A percentile compares a stretch with the other conserved stretches of the same genome.
Evolutionary conservation across 805 yeast species (phyloP).

Genomic region (Yueomyces sinensis): DNA sequence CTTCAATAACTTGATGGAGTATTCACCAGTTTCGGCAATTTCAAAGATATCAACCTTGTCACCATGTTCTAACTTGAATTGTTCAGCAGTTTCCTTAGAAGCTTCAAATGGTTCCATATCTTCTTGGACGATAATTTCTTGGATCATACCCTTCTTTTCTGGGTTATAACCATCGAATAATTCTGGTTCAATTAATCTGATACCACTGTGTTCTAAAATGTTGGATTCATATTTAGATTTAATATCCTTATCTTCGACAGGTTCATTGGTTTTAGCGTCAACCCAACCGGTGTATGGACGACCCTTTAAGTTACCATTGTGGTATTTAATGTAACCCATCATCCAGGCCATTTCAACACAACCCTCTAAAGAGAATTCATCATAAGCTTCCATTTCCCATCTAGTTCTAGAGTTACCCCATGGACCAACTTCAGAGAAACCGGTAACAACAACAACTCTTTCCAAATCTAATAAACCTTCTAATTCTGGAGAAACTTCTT

Average conservation of each 20-base stretch:
- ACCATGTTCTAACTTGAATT: constrained; percentile 87
- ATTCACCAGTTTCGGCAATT: constrained; percentile 82
- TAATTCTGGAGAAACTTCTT: constrained; percentile 50
- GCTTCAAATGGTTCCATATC: constrained; percentile 94
- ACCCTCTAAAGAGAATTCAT: constrained; percentile 94
- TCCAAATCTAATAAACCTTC: constrained; percentile 90
- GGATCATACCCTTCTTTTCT: constrained; percentile 79
- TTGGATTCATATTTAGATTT: constrained; percentile 83
- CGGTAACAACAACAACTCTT: constrained; percentile 87
- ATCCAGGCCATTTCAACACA: constrained; percentile 99
- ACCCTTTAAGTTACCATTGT: constrained; percentile 51
- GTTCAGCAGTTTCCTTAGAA: constrained; percentile 89
- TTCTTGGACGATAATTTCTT: constrained; percentile 93
- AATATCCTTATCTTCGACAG: constrained; percentile 90
- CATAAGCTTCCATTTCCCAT: constrained; percentile 98
- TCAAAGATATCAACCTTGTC: constrained; percentile 87
- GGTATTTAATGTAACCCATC: constrained; percentile 94
- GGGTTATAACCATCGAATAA: constrained; percentile 91
- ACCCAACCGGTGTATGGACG: constrained; percentile 95
- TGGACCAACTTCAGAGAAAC: constrained; percentile 97
- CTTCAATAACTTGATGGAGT: constrained; percentile 76
- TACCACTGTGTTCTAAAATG: constrained; percentile 89
- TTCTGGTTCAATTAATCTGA: constrained; percentile 93
- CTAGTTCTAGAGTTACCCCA: constrained; percentile 99
- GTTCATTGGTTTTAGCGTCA: constrained; percentile 83